A percentile compares a stretch with the other conserved stretches of the same genome.
These are phyloP conservation scores for Dactylellina haptotyla DNA, from an alignment of 2,329 filamentous ascomycete genomes.

Conservation along the genomic window DNA sequence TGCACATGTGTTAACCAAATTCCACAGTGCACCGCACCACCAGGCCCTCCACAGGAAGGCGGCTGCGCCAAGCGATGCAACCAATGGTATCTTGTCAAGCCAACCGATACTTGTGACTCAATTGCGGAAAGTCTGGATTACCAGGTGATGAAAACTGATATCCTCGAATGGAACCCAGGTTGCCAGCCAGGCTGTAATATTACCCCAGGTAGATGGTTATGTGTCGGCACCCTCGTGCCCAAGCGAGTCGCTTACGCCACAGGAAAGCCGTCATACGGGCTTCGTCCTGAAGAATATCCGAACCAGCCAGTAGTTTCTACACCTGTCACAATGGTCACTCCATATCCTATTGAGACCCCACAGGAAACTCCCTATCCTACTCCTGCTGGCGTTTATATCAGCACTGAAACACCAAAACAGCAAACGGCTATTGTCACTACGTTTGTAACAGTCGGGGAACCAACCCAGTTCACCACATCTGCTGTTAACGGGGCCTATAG, in stretches of 20 bases:
- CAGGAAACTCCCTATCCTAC: background rate
- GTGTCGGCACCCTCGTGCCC: slow-evolving; percentile 13
- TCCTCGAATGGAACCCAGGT: slow-evolving; percentile 25
- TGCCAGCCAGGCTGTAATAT: background rate
- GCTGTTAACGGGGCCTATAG: too few relatives aligned
- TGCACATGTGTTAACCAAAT: slow-evolving; percentile 41
- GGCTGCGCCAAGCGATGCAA: slow-evolving; percentile 18
- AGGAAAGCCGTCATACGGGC: background rate
- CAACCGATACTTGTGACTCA: slow-evolving; percentile 18
- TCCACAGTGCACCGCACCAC: slow-evolving; percentile 36
- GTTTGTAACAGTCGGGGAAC: background rate
- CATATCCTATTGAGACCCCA: background rate
- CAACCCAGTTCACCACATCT: background rate
- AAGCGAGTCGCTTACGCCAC: background rate
- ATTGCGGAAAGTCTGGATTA: slow-evolving; percentile 1
- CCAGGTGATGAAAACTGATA: background rate
- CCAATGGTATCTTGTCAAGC: slow-evolving; percentile 41
- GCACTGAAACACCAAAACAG: slow-evolving; percentile 1
- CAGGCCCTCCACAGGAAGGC: slow-evolving; percentile 20
- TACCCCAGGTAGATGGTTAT: slow-evolving; percentile 12
- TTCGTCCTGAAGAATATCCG: background rate
- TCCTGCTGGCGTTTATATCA: slow-evolving; percentile 1
- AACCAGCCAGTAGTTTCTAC: background rate
- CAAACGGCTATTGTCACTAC: background rate
- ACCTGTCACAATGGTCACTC: background rate